These are phyloP conservation scores for Botrytis cinerea DNA, from an alignment of 2,329 filamentous ascomycete genomes.

Conservation along the genomic window DNA sequence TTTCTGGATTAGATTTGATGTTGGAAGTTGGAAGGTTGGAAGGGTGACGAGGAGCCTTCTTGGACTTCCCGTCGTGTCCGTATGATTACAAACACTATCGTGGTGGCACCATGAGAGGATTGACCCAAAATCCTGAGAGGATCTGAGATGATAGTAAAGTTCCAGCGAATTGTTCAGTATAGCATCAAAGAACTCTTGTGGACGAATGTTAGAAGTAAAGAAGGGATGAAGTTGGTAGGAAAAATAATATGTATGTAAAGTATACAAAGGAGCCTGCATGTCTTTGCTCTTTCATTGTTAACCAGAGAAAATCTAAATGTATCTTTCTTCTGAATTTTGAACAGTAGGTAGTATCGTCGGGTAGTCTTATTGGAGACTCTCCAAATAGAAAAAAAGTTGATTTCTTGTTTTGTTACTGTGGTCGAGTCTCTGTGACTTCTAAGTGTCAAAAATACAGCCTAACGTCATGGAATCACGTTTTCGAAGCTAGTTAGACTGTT, in stretches of 20 bases:
- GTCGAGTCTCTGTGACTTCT: not conserved
- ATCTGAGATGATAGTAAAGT: not conserved
- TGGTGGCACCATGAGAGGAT: not conserved
- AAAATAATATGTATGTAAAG: not conserved
- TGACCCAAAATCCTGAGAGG: not conserved
- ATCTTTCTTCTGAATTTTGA: not conserved
- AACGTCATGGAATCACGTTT: not conserved
- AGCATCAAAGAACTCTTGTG: not conserved
- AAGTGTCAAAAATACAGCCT: not conserved
- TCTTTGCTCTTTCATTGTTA: not conserved
- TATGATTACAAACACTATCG: not conserved
- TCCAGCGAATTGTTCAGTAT: fast-evolving
- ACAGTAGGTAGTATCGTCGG: not conserved
- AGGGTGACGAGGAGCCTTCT: not conserved
- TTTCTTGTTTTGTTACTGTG: not conserved
- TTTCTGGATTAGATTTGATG: too few relatives aligned
- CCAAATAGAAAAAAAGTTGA: not conserved
- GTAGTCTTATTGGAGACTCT: not conserved
- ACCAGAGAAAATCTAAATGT: not conserved
- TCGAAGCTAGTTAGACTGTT: not conserved
- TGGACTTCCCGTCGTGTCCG: not conserved
- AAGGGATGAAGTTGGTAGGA: not conserved
- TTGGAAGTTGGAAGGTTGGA: too few relatives aligned
- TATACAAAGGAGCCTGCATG: fast-evolving
- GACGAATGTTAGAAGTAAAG: not conserved